A percentile compares a stretch with the other conserved stretches of the same genome.
These are phyloP conservation scores for Kingdonia uniflora DNA, from an alignment of 164 flowering plant species.

Conservation along the genomic window DNA sequence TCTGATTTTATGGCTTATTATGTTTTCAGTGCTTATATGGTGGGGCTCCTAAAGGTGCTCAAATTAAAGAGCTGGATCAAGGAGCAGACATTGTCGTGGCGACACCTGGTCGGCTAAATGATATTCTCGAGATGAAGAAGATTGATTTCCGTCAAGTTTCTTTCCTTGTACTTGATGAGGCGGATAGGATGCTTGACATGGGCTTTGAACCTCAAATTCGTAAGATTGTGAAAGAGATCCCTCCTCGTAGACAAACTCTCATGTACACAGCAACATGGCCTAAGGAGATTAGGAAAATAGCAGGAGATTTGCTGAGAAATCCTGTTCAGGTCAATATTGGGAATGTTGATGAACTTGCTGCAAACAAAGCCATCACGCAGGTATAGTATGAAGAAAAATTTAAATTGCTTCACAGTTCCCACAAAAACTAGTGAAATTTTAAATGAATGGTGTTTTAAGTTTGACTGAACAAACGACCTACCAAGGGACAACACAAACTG, in stretches of 20 bases:
- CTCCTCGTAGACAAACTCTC: conserved; percentile 81
- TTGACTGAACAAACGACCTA: no score
- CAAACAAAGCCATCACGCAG: conserved; percentile 93
- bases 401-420: no score
- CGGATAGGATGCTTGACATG: conserved; percentile 97
- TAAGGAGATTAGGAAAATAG: conserved; percentile 88
- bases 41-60: conserved; percentile 84
- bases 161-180: conserved; percentile 91
- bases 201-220: conserved; percentile 98
- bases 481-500: no score
- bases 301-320: conserved; percentile 70
- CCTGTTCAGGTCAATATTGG: conserved; percentile 31
- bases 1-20: background rate
- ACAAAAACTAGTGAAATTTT: no score
- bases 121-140: conserved; percentile 78
- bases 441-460: no score
- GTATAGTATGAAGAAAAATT: conserved; percentile 33
- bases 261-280: conserved; percentile 99
- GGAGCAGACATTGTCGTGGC: conserved; percentile 93
- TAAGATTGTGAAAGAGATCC: conserved; percentile 86
- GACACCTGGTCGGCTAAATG: conserved; percentile 95
- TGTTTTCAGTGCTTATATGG: conserved; percentile 78
- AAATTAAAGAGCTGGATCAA: conserved; percentile 67
- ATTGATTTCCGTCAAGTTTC: conserved; percentile 73
- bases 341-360: conserved; percentile 79